These are phyloP conservation scores for Insectozyma bohioensis DNA, from an alignment of 1,139 yeast species.

Conservation along the genomic window DNA sequence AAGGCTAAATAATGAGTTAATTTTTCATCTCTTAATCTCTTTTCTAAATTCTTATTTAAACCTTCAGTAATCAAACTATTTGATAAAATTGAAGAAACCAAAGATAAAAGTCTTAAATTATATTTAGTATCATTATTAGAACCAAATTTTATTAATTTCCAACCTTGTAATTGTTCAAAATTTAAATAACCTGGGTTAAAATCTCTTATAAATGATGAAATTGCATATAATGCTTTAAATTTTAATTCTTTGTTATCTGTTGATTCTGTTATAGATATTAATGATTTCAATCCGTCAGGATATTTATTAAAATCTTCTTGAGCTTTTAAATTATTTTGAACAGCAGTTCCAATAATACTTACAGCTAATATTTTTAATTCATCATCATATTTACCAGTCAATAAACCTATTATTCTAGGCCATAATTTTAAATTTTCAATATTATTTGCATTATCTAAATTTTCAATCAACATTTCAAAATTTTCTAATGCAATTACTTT, in stretches of 20 bases:
- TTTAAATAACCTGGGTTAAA: constrained; percentile 52
- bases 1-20: constrained; percentile 38
- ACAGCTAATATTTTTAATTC: constrained; percentile 59
- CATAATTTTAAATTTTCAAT: constrained; percentile 81
- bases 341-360: constrained; percentile 85
- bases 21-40: constrained; percentile 40
- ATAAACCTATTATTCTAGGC: constrained; percentile 60
- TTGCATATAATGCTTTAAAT: constrained; percentile 72
- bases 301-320: constrained; percentile 64
- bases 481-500: constrained; percentile 82
- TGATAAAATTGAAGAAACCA: constrained; percentile 57
- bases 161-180: constrained; percentile 64
- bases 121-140: constrained; percentile 32
- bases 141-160: constrained; percentile 39
- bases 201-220: constrained; percentile 76
- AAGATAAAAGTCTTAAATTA: constrained; percentile 54
- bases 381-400: constrained; percentile 38
- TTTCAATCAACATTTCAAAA: constrained; percentile 91
- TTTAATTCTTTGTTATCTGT: constrained; percentile 36
- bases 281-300: constrained; percentile 45
- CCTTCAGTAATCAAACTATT: too few species aligned
- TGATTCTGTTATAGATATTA: constrained; percentile 38
- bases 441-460: constrained; percentile 91
- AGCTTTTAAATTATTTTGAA: constrained; percentile 79
- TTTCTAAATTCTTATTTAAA: constrained; percentile 35